A percentile compares a stretch with the other conserved stretches of the same genome.
These are phyloP conservation scores for Hemisphaericaspora xylofermentans DNA, from an alignment of 1,139 yeast species.

Conservation along the genomic window DNA sequence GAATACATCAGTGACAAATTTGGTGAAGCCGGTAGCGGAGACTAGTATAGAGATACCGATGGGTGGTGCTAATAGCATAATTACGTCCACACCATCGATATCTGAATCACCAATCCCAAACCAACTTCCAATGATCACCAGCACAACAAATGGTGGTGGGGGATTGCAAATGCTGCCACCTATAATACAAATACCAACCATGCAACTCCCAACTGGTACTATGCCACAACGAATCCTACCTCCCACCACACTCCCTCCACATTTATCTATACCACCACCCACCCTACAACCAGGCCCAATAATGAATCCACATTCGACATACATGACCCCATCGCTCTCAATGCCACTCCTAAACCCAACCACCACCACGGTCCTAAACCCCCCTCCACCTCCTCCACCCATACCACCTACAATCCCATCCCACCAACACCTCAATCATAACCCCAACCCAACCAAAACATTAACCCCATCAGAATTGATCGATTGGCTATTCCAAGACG, in stretches of 20 bases:
- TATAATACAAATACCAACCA: too few species aligned
- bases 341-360: not conserved
- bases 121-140: not conserved
- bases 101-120: not conserved
- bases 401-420: not conserved
- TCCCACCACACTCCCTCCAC: not conserved
- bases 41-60: too few species aligned
- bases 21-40: too few species aligned
- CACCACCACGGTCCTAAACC: not conserved
- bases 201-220: too few species aligned
- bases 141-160: too few species aligned
- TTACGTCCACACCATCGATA: not conserved
- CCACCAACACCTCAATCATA: not conserved
- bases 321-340: not conserved
- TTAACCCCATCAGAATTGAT: constrained; percentile 30
- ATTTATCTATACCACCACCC: not conserved
- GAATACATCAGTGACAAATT: not conserved
- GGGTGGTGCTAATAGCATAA: too few species aligned
- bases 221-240: too few species aligned
- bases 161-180: too few species aligned
- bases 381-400: not conserved
- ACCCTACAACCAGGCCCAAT: not conserved
- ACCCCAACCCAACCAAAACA: not conserved
- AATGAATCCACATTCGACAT: not conserved
- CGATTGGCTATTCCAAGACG: constrained; percentile 32